Evolutionary conservation across 352 stramenopile species (phyloP).

Genomic region (Globisporangium takayamanum): DNA sequence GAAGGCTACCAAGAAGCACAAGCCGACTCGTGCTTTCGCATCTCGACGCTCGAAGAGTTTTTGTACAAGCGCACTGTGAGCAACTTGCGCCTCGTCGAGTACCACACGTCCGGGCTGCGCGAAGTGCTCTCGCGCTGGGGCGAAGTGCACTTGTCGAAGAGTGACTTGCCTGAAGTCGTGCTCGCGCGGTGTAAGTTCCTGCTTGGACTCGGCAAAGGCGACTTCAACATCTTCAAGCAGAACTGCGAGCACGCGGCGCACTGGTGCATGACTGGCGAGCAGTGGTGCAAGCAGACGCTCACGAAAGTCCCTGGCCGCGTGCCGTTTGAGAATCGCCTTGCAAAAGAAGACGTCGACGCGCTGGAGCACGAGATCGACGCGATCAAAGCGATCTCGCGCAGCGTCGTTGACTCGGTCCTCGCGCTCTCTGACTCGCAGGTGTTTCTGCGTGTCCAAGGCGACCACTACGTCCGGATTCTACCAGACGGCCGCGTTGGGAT

Average conservation of each 20-base stretch:
- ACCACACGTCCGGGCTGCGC: slow-evolving; percentile 74
- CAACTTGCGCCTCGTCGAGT: slow-evolving; percentile 76
- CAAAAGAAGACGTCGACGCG: slow-evolving; percentile 69
- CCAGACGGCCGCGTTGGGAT: slow-evolving; percentile 45
- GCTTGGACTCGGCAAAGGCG: slow-evolving; percentile 60
- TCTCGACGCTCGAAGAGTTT: slow-evolving; percentile 84
- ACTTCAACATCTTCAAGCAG: slow-evolving; percentile 87
- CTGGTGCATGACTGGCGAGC: slow-evolving; percentile 86
- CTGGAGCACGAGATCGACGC: slow-evolving; percentile 67
- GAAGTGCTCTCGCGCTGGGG: slow-evolving; percentile 77
- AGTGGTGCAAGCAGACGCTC: slow-evolving; percentile 86
- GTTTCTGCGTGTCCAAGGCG: slow-evolving; percentile 64
- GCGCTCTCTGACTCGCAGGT: slow-evolving; percentile 50
- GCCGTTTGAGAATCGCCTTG: slow-evolving; percentile 70
- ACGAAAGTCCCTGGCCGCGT: slow-evolving; percentile 64
- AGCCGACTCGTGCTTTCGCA: slow-evolving; percentile 81
- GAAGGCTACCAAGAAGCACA: slow-evolving; percentile 67
- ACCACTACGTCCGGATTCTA: slow-evolving; percentile 55
- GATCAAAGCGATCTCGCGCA: slow-evolving; percentile 64
- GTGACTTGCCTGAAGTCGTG: slow-evolving; percentile 76
- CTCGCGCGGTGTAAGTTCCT: slow-evolving; percentile 80
- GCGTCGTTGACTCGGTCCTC: slow-evolving; percentile 64
- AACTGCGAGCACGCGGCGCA: slow-evolving; percentile 85
- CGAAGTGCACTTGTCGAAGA: slow-evolving; percentile 82
- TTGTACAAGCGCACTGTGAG: slow-evolving; percentile 50